Evolutionary conservation across 169 alveolate genomes (phyloP).

Genomic region (Eimeria tenella): DNA sequence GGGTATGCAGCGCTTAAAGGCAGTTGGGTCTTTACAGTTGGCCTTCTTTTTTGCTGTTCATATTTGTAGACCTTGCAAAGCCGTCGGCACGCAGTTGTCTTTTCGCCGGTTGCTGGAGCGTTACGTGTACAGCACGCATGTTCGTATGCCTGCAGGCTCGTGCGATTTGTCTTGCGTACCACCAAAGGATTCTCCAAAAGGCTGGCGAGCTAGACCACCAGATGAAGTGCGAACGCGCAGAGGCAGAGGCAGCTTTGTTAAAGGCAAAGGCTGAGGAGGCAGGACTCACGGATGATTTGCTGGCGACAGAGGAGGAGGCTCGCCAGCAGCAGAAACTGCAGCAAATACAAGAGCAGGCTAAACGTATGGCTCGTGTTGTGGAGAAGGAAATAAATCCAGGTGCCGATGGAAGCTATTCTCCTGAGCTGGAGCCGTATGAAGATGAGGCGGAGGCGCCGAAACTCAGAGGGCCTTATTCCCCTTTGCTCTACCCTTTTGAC

Average conservation of each 20-base stretch:
- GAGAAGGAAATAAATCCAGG: slow-evolving; percentile 73
- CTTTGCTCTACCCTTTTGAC: slow-evolving; percentile 63
- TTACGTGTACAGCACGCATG: too few species aligned
- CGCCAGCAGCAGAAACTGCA: slow-evolving; percentile 29
- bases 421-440: slow-evolving; percentile 79
- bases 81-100: not conserved
- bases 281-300: slow-evolving; percentile 38
- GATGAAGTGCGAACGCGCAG: slow-evolving; percentile 49
- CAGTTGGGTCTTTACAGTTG: not conserved
- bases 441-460: slow-evolving; percentile 72
- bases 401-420: slow-evolving; percentile 76
- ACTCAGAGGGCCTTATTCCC: slow-evolving; percentile 74
- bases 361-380: slow-evolving; percentile 50
- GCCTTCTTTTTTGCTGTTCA: not conserved
- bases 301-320: not conserved
- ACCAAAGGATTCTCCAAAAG: slow-evolving; percentile 34
- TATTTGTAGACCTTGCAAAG: not conserved
- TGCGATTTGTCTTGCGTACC: slow-evolving; percentile 48
- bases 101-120: not conserved
- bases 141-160: slow-evolving; percentile 65
- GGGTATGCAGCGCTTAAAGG: not conserved
- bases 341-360: slow-evolving; percentile 54
- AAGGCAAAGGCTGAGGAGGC: slow-evolving; percentile 53
- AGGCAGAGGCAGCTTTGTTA: slow-evolving; percentile 45
- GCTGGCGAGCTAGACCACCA: slow-evolving; percentile 67